These are phyloP conservation scores for Kazachstania sp. DNA, from an alignment of 1,139 yeast genomes.

Conservation along the genomic window DNA sequence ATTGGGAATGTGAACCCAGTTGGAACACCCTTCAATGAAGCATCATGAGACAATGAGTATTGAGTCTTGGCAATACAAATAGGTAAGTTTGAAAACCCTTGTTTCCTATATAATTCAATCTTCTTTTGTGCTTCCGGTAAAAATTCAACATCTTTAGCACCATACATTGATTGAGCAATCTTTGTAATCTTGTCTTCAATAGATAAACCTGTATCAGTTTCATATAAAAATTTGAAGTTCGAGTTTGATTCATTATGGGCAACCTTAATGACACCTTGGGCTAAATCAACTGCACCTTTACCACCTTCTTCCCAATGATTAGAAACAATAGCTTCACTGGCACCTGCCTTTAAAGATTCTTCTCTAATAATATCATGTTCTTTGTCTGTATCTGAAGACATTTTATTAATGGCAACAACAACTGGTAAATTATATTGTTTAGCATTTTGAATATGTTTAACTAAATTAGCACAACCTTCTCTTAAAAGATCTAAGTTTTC, in stretches of 20 bases:
- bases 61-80: constrained; percentile 97
- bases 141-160: constrained; percentile 84
- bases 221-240: constrained; percentile 66
- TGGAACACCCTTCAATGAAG: constrained; percentile 90
- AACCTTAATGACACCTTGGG: constrained; percentile 75
- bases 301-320: constrained; percentile 99
- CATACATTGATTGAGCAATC: constrained; percentile 88
- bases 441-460: constrained; percentile 86
- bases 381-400: constrained; percentile 73
- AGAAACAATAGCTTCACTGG: constrained; percentile 84
- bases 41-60: constrained; percentile 92
- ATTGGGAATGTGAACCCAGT: constrained; percentile 90
- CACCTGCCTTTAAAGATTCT: constrained; percentile 89
- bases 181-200: constrained; percentile 77
- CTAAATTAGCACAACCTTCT: constrained; percentile 82
- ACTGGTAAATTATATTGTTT: constrained; percentile 84
- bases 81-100: constrained; percentile 89
- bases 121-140: constrained; percentile 77
- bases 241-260: constrained; percentile 45
- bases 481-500: constrained; percentile 81
- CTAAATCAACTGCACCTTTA: constrained; percentile 80
- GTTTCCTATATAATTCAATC: constrained; percentile 73
- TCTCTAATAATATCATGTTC: constrained; percentile 81
- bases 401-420: constrained; percentile 89
- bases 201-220: constrained; percentile 46